Conservation (phyloP, 129 eudicot genomes). For the Daucus carota region DH1_v3.0 NC_030383.2:3562001-3562500, state of each 20-base stretch:
- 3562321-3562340: neutral
- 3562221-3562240: constrained; percentile 88
- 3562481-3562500: constrained; percentile 85
- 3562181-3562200: constrained; percentile 61
- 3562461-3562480: constrained; percentile 11
- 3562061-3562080: constrained; percentile 7
- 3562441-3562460: neutral
- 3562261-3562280: constrained; percentile 72
- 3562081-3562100: constrained; percentile 1
- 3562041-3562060: constrained; percentile 90
- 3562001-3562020: constrained; percentile 82
- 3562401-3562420: neutral
- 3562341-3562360: no score
- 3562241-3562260: constrained; percentile 88
- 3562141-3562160: constrained; percentile 50
- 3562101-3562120: neutral
- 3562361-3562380: neutral
- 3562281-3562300: neutral
- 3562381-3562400: neutral
- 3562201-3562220: constrained; percentile 86
- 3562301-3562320: neutral
- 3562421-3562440: neutral
- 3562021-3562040: constrained; percentile 71
- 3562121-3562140: constrained; percentile 6
- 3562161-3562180: constrained; percentile 66